These are phyloP conservation scores for Termitomyces sp. DNA, from an alignment of 768 basidiomycete genomes.

Conservation along the genomic window DNA sequence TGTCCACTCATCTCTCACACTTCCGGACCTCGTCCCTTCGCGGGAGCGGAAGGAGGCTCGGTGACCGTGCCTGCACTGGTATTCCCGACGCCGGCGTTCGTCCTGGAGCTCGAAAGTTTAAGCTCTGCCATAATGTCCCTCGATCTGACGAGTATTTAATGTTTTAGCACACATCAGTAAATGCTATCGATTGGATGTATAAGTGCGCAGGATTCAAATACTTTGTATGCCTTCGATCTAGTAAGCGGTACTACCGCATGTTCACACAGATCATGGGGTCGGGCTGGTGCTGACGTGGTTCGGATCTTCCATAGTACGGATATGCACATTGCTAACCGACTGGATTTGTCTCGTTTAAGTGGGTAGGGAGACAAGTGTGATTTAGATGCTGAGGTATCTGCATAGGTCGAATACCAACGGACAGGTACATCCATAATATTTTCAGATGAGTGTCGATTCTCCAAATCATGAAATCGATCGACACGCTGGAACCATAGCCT, in stretches of 20 bases:
- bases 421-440: no score
- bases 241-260: no score
- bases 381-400: no score
- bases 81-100: neutral
- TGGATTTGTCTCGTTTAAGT: neutral
- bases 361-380: no score
- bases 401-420: no score
- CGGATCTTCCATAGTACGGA: neutral
- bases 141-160: neutral
- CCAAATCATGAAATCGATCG: no score
- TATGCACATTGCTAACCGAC: neutral
- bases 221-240: no score
- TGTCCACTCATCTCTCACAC: neutral
- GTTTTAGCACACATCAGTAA: neutral
- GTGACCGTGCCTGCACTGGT: neutral
- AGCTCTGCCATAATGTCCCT: neutral
- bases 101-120: no score
- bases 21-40: neutral
- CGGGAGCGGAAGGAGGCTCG: neutral
- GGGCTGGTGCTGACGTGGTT: no score
- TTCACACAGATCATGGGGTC: no score
- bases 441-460: no score
- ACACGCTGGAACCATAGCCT: no score
- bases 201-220: neutral
- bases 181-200: neutral